Evolutionary conservation across 257 asterid genomes (phyloP), one percentile per base, ranked within the genome.

Genomic region (Solanum piurae): DNA sequence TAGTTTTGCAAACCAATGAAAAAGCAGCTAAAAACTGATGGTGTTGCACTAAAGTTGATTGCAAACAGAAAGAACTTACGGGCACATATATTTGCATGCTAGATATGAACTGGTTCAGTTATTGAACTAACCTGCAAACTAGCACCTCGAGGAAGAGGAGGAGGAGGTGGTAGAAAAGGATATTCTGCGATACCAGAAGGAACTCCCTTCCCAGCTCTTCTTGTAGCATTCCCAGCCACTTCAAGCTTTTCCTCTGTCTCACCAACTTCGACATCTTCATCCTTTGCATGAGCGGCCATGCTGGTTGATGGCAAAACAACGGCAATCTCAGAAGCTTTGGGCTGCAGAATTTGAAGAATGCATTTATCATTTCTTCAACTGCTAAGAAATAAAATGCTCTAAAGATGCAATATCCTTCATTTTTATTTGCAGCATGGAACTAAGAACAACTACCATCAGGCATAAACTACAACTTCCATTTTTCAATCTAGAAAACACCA

Each of bases 261-360:
- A 66, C 88, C 92, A 87, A 89, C 91, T 89, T 95, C 98, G 74
- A 89, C 92, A 27, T 91, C 96, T 82, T 95, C 98, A 90, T 97
- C 98, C 55, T 86, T 49, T 34, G 95, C 98, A 91, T 95, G 94
- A 86, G 98, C 98, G 64, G 98, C 98, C 91, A 94, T 91, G 91
- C 98, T 92, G 85, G 98, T 95, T 85, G 98, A 85, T 27, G 98
- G 99, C 89, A 94, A 89, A 36, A 68, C 37, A 44, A 84, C 79
- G 74, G 88, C 94, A 6, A 75, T 86, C 73, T 94, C 98, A 80
- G 92, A 90, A 38, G 84, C 85, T 92, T 91, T 92, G 89, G 88
- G 84, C 98, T 94, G 95, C 93, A 86, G 88, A 71, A 33, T 83
- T 82, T 58, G 86, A 69, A 34, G 85, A 16, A 72, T 7, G 40